These are phyloP conservation scores for Closterium sp. DNA, from an alignment of 139 green algal species.

Conservation along the genomic window DNA sequence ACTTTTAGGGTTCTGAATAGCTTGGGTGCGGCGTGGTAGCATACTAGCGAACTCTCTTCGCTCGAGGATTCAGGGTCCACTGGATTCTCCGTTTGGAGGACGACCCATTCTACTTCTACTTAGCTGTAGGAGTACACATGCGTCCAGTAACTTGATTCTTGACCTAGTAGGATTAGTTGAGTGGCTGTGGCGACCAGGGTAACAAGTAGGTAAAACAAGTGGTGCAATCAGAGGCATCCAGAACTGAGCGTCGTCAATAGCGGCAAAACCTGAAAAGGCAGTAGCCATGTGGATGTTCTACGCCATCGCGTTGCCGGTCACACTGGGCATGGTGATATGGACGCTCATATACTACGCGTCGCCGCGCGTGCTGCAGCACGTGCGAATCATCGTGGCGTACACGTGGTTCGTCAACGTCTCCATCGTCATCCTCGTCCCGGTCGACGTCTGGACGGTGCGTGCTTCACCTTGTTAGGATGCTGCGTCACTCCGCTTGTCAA, in stretches of 20 bases:
- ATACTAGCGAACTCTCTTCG: background rate
- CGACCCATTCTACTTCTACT: background rate
- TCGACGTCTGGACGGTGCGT: conserved; percentile 69
- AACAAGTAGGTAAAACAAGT: background rate
- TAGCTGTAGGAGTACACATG: background rate
- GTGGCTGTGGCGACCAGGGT: background rate
- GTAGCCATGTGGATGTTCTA: conserved; percentile 48
- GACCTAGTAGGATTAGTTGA: background rate
- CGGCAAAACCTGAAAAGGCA: background rate
- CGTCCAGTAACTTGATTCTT: background rate
- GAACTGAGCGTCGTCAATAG: background rate
- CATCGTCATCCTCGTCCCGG: conserved; percentile 79
- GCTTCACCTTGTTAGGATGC: background rate
- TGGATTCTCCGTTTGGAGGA: background rate
- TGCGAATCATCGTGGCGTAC: conserved; percentile 52
- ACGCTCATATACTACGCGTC: conserved; percentile 44
- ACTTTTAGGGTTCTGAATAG: background rate
- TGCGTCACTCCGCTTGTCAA: too few species aligned
- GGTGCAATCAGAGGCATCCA: background rate
- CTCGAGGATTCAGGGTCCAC: background rate
- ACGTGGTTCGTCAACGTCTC: conserved; percentile 81
- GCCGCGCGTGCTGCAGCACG: conserved; percentile 17
- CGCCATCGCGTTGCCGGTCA: conserved; percentile 28
- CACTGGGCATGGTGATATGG: conserved; percentile 39
- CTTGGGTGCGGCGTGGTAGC: background rate